These are phyloP conservation scores for Beta corolliflora DNA, from an alignment of 179 eudicot species.

Conservation along the genomic window DNA sequence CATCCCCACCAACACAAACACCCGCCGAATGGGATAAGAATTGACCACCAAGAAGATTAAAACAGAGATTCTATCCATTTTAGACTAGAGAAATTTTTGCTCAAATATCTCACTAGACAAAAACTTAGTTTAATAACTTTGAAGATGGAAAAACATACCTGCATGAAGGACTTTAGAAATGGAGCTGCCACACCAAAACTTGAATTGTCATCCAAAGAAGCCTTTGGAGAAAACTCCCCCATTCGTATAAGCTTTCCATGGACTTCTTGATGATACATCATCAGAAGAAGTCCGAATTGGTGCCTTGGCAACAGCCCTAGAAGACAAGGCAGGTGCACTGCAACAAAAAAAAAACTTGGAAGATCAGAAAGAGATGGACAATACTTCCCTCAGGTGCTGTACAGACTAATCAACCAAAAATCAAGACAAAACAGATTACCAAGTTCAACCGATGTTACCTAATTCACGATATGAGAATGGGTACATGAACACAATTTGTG, in stretches of 20 bases:
- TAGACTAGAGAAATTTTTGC: neutral
- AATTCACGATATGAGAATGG: no score
- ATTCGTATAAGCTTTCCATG: slow-evolving; percentile 62
- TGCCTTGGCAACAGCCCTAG: slow-evolving; percentile 63
- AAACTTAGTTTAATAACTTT: neutral
- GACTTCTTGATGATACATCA: slow-evolving; percentile 71
- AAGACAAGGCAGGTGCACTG: slow-evolving; percentile 92
- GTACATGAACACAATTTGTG: no score
- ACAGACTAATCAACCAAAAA: neutral
- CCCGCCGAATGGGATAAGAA: neutral
- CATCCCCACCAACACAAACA: neutral
- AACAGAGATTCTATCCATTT: neutral
- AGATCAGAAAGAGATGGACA: neutral
- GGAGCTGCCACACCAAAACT: slow-evolving; percentile 90
- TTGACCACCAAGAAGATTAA: neutral
- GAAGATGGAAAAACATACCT: slow-evolving; percentile 45
- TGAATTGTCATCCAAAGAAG: slow-evolving; percentile 69
- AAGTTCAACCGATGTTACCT: no score
- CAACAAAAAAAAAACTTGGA: neutral
- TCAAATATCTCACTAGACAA: neutral
- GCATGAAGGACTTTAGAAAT: slow-evolving; percentile 91
- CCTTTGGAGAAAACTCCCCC: slow-evolving; percentile 70
- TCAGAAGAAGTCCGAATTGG: slow-evolving; percentile 66
- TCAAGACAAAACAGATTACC: neutral
- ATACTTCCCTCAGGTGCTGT: neutral